phyloP scores from a whole-genome alignment of 2,329 filamentous ascomycete species.

The Venturia effusa region DNA sequence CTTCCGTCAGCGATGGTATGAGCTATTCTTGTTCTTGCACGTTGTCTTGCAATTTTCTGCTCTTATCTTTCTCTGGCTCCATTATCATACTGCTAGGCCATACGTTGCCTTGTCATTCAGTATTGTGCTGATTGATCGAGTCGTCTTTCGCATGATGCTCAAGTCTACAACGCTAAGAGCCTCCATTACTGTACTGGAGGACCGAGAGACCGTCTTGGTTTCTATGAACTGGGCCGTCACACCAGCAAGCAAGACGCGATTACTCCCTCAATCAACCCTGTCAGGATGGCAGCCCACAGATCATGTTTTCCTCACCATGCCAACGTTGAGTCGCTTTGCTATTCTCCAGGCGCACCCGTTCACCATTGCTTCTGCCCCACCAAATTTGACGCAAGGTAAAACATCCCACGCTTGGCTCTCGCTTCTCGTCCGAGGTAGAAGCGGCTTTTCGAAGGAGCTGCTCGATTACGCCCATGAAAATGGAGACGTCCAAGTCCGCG shows the following conservation, averaged over 20 bases:
- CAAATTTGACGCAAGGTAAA: constrained; percentile 16
- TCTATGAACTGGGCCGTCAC: constrained; percentile 33
- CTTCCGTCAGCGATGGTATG: constrained; percentile 26
- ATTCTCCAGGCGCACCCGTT: constrained; percentile 54
- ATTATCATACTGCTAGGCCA: constrained; percentile 41
- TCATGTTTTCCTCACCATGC: constrained; percentile 53
- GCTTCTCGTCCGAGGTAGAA: constrained; percentile 48
- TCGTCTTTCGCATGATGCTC: constrained; percentile 45
- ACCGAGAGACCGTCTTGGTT: constrained; percentile 43
- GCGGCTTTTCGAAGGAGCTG: constrained; percentile 49
- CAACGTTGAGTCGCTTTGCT: constrained; percentile 41
- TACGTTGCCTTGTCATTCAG: constrained; percentile 43
- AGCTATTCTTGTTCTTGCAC: constrained; percentile 36
- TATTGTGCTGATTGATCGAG: constrained; percentile 48
- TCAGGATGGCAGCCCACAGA: constrained; percentile 47
- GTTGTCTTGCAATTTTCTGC: constrained; percentile 41
- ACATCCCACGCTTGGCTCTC: constrained; percentile 31
- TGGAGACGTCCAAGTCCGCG: constrained; percentile 29
- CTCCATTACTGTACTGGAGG: constrained; percentile 42
- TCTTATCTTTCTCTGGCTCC: constrained; percentile 48
- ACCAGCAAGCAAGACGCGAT: neutral
- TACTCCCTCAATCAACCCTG: neutral
- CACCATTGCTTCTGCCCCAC: constrained; percentile 52
- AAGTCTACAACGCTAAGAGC: constrained; percentile 40
- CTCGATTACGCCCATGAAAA: constrained; percentile 34